Conservation (phyloP, 2,329 filamentous ascomycete genomes). For the Clonostachys byssicola region DNA sequence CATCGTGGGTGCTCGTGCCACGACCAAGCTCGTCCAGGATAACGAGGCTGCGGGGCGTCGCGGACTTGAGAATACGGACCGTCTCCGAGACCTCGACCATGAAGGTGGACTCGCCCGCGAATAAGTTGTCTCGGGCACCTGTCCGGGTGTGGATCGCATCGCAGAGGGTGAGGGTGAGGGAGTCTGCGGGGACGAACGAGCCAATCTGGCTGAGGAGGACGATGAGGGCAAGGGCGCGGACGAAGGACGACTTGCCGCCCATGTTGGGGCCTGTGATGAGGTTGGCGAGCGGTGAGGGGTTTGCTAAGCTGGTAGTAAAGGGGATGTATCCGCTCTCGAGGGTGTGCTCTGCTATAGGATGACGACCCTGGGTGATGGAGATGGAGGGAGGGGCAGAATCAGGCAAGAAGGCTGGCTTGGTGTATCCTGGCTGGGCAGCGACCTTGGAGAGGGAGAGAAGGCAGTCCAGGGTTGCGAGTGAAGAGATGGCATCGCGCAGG, state of each 20-base stretch:
- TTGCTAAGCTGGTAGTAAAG: slow-evolving; percentile 74
- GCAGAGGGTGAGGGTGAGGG: slow-evolving; percentile 71
- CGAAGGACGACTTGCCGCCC: slow-evolving; percentile 98
- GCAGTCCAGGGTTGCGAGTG: slow-evolving; percentile 84
- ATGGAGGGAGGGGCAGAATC: slow-evolving; percentile 64
- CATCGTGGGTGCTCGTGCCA: slow-evolving; percentile 92
- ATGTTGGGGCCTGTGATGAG: slow-evolving; percentile 97
- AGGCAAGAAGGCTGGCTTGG: slow-evolving; percentile 65
- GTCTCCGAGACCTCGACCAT: slow-evolving; percentile 98
- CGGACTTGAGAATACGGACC: slow-evolving; percentile 82
- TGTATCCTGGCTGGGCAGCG: slow-evolving; percentile 82
- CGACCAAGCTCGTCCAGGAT: slow-evolving; percentile 93
- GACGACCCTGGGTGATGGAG: slow-evolving; percentile 61
- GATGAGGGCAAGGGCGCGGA: slow-evolving; percentile 86
- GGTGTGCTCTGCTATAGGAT: slow-evolving; percentile 93
- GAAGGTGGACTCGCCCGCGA: slow-evolving; percentile 91
- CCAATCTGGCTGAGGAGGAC: slow-evolving; percentile 93
- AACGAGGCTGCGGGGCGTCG: slow-evolving; percentile 78
- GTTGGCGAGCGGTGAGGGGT: slow-evolving; percentile 64
- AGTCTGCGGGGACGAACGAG: slow-evolving; percentile 82
- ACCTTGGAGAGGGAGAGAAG: slow-evolving; percentile 82
- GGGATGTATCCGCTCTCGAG: slow-evolving; percentile 86
- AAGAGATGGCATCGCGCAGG: slow-evolving; percentile 82
- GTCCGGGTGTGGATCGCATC: slow-evolving; percentile 95
- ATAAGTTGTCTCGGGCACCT: slow-evolving; percentile 94